Evolutionary conservation across 2,329 filamentous ascomycete species (phyloP), one percentile per base, ranked within the genome.

Genomic region (Aureobasidium sp.): DNA sequence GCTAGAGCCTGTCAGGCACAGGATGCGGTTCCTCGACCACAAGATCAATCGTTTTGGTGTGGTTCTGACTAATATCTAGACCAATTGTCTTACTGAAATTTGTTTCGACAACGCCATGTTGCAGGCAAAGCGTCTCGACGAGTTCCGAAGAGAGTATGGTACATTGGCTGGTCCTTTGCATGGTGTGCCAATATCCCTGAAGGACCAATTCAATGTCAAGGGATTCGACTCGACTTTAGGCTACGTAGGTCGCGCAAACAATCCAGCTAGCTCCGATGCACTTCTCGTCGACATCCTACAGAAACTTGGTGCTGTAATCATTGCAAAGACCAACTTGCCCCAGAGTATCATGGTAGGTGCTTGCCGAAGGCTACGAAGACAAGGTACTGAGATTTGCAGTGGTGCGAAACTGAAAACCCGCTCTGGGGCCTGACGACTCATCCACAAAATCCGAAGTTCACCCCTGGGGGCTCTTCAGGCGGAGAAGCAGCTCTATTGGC

Each of bases 151-250:
- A n/a, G 67, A 67, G 36, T 80, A 79, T 0, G 78, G 80, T 10
- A 73, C 76, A 34, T 63, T 66, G 0, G 27, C 68, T 13, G 70
- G 71, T 15, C 70, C 71, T 29, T 73, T 69, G 4, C 65, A 69
- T 64, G 80, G 70, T 48, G 65, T 78, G 15, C 72, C 74, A 1
- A 72, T 80, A 50, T 78, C 77, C 0, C 66, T 82, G 4, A 85
- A 85, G 64, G 82, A 84, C 32, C 82, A 84, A 50, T 84, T 84
- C 67, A 76, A 84, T 37, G 72, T 85, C 42, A 76, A 77, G 56
- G 80, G 78, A 0, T 67, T 76, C 17, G 80, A 84, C 63, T 79
- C 77, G 0, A 82, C 81, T 0, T 65, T 83, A 3, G 81, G 80
- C 12, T 84, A 83, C 65, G 77, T 81, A 5, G 76, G 75, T 9